phyloP scores from a whole-genome alignment of 1,284 basidiomycete species.

The Fistulina hepatica region DNA sequence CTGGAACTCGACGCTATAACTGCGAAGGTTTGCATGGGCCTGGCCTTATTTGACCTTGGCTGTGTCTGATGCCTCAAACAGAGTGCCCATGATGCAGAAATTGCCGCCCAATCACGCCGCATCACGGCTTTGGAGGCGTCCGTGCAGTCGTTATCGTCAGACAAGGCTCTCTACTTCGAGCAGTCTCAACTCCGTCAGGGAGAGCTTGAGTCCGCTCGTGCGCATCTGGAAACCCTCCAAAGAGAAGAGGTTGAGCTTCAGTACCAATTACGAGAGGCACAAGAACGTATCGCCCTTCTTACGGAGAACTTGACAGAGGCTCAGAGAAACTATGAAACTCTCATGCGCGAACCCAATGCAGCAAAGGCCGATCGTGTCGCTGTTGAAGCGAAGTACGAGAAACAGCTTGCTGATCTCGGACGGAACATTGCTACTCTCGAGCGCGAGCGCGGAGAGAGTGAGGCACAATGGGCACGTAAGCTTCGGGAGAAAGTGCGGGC shows the following conservation, averaged over 20 bases:
- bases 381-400: conserved; percentile 67
- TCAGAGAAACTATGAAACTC: conserved; percentile 44
- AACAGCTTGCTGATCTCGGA: conserved; percentile 60
- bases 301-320: conserved; percentile 64
- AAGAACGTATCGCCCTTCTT: conserved; percentile 58
- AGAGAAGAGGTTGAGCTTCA: conserved; percentile 74
- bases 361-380: conserved; percentile 66
- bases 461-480: conserved; percentile 78
- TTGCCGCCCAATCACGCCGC: conserved; percentile 48
- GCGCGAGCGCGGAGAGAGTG: conserved; percentile 66
- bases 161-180: conserved; percentile 75
- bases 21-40: conserved; percentile 48
- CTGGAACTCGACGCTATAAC: conserved; percentile 69
- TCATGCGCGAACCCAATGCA: conserved; percentile 32
- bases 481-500: conserved; percentile 67
- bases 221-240: conserved; percentile 61
- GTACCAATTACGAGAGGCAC: conserved; percentile 73
- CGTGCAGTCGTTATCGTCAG: conserved; percentile 52
- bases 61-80: conserved; percentile 22
- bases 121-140: conserved; percentile 63
- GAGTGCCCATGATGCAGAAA: conserved; percentile 61
- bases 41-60: background rate
- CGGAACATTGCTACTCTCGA: conserved; percentile 46
- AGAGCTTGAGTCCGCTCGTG: conserved; percentile 73
- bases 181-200: conserved; percentile 78